Base-by-base conservation (phyloP, 2,329 filamentous ascomycete genomes). In the Fusarium verticillioides region DNA sequence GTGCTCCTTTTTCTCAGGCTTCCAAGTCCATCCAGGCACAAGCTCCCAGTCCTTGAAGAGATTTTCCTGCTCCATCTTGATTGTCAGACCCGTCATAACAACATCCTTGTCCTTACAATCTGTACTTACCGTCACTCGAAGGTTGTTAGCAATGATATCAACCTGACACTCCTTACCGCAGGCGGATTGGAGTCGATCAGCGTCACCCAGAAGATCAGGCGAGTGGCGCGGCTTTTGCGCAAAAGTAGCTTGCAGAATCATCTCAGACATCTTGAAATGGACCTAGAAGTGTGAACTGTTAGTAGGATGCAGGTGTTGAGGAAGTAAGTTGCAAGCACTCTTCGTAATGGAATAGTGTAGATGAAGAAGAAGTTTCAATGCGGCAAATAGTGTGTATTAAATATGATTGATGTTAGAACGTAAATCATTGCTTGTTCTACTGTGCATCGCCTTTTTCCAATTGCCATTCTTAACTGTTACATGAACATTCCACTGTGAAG, bases 331-430 rank as follows among this genome's bases (percentile, higher is more conserved):
- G 3, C 4, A 13, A 34, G 21, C 2, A 13, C 30, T 13, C 4
- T 21, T 52, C 8, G 12, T 1, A 15, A n/a, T 6, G 2, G 2
- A 12, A 11, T 36, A 15, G 12, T 36, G 7, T 36, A 7, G 12
- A 11, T 2, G 2, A 2, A n/a, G 6, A 21, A 19, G 12, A 36
- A 8, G 7, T 6, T 8, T 3, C 0, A 26, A 11, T 1, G 3
- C 3, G 30, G 30, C 4, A 15, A 15, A 26, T 5, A 15, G 3
- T 11, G 2, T 2, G 4, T 21, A 8, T 26, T 52, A 52, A 52
- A 36, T 52, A 52, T 7, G 2, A 3, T 19, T 2, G 1, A 23
- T 0, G 4, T 4, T 26, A 23, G 10, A 2, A 9, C 1, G 13
- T 15, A 3, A 5, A 19, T 8, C 4, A 1, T 23, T 34, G 5